Evolutionary conservation across 2,329 filamentous ascomycete genomes (phyloP).

Genomic region (Pseudogymnoascus sp.): DNA sequence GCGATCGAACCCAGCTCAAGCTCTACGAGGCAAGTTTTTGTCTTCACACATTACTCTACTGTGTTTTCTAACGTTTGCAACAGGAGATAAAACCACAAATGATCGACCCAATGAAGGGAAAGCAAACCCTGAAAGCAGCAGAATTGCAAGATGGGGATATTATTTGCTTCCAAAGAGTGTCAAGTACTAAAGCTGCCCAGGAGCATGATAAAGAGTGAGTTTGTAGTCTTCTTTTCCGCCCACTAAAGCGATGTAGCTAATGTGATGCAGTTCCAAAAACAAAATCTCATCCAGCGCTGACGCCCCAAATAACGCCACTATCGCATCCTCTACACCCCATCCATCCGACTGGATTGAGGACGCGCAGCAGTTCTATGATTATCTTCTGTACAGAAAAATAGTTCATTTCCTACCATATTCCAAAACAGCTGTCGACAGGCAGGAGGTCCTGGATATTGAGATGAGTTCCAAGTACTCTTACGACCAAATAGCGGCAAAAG

Average conservation of each 20-base stretch:
- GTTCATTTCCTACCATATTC: constrained; percentile 71
- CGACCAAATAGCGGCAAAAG: constrained; percentile 75
- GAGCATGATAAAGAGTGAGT: constrained; percentile 21
- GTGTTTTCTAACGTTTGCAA: constrained; percentile 19
- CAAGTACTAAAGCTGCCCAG: constrained; percentile 36
- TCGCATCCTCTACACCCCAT: not conserved
- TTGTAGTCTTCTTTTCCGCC: constrained; percentile 16
- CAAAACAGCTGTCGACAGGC: constrained; percentile 48
- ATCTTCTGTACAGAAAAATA: constrained; percentile 73
- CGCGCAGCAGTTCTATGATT: constrained; percentile 85
- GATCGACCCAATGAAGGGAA: constrained; percentile 91
- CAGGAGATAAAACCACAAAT: constrained; percentile 94
- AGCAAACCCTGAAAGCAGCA: constrained; percentile 79
- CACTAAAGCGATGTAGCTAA: constrained; percentile 40
- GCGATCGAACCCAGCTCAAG: constrained; percentile 53
- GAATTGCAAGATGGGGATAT: constrained; percentile 98
- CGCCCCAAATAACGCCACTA: not conserved
- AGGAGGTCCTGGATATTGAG: constrained; percentile 64
- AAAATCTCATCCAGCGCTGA: not conserved
- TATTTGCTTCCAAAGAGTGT: constrained; percentile 77
- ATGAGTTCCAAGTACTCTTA: constrained; percentile 87
- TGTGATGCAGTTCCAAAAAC: constrained; percentile 19
- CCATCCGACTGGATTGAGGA: constrained; percentile 53
- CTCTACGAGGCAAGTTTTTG: constrained; percentile 63
- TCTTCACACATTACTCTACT: not conserved